A percentile compares a stretch with the other conserved stretches of the same genome.
These are phyloP conservation scores for Teunomyces panamensis DNA, from an alignment of 805 yeast species.

Conservation along the genomic window DNA sequence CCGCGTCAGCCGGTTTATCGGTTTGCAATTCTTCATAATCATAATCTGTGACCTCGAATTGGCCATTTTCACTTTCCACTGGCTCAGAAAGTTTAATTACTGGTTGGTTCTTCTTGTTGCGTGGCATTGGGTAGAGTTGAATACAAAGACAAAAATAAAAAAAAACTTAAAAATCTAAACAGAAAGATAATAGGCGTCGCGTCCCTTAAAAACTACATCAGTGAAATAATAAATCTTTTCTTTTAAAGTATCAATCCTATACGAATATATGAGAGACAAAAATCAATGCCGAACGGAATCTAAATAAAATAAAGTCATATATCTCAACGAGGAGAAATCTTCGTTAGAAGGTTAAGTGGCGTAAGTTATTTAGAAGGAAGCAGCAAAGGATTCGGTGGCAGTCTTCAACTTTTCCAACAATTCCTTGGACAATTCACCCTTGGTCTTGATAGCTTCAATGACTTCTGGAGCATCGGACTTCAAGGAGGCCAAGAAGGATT, in stretches of 20 bases:
- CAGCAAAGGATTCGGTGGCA: conserved; percentile 89
- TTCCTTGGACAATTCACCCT: conserved; percentile 90
- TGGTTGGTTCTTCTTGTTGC: neutral
- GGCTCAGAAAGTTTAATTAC: neutral
- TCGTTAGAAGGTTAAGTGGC: neutral
- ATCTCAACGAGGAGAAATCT: conserved; percentile 8
- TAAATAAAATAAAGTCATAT: conserved; percentile 7
- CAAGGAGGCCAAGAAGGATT: conserved; percentile 86
- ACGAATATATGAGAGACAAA: conserved; percentile 5
- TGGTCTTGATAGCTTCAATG: conserved; percentile 76
- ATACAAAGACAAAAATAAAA: neutral
- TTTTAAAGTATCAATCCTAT: conserved; percentile 7
- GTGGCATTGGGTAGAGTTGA: neutral
- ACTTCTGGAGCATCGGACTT: conserved; percentile 85
- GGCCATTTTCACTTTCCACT: neutral
- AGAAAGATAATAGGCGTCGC: neutral
- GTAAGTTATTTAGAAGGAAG: conserved; percentile 60
- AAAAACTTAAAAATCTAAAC: neutral
- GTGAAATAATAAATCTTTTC: conserved; percentile 8
- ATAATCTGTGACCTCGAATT: conserved; percentile 15
- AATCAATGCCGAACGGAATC: conserved; percentile 10
- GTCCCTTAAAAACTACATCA: conserved; percentile 1
- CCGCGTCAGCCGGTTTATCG: conserved; percentile 8
- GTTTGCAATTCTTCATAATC: conserved; percentile 15
- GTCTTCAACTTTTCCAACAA: conserved; percentile 80